These are phyloP conservation scores for Aureobasidium subglaciale DNA, from an alignment of 2,329 filamentous ascomycete genomes.

Conservation along the genomic window DNA sequence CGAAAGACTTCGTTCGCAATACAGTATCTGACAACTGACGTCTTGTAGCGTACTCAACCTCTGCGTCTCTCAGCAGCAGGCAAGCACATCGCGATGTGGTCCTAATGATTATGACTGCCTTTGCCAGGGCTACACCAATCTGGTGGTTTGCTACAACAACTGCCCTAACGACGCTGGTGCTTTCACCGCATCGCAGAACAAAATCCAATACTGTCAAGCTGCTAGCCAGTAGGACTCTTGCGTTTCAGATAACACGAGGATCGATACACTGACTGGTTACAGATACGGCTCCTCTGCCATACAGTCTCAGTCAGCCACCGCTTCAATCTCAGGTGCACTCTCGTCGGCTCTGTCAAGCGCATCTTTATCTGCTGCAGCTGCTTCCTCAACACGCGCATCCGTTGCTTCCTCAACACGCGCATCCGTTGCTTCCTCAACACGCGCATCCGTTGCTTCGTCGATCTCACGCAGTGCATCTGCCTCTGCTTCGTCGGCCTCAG, in stretches of 20 bases:
- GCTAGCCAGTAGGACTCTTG: conserved; percentile 5
- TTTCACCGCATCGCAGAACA: conserved; percentile 9
- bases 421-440: neutral
- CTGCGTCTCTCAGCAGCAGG: conserved; percentile 37
- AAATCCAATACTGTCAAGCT: conserved; percentile 16
- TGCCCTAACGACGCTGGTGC: conserved; percentile 40
- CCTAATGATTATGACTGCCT: conserved; percentile 50
- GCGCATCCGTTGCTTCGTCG: neutral
- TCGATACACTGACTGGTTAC: neutral
- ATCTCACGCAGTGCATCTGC: neutral
- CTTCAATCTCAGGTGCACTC: neutral
- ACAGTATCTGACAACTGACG: neutral
- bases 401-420: neutral
- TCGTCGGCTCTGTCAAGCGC: neutral
- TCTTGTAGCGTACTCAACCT: conserved; percentile 43
- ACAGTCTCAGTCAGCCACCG: neutral
- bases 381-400: neutral
- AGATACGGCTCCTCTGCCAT: conserved; percentile 12
- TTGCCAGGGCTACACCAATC: conserved; percentile 45
- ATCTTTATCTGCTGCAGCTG: neutral
- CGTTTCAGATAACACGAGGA: neutral
- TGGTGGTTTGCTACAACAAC: conserved; percentile 52
- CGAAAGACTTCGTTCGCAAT: neutral
- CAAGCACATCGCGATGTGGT: conserved; percentile 38
- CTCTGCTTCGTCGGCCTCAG: neutral